Evolutionary conservation across 2,329 filamentous ascomycete genomes (phyloP).

Genomic region (Lasiodiplodia theobromae): DNA sequence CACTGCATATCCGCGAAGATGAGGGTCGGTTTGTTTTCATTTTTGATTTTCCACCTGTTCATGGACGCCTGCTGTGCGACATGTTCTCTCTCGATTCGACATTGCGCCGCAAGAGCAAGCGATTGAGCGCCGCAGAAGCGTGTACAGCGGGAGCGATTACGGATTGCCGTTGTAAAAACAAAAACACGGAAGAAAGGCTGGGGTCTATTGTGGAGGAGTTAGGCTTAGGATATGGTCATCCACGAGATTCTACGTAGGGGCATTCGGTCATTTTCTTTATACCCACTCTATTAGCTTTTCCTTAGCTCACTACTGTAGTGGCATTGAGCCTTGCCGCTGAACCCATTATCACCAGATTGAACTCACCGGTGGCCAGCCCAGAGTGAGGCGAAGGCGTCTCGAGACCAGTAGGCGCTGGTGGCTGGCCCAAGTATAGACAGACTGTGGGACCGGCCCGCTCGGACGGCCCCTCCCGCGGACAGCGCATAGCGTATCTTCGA

Average conservation of each 20-base stretch:
- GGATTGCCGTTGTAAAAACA: background rate
- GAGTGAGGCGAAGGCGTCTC: background rate
- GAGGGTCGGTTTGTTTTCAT: background rate
- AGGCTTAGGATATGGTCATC: background rate
- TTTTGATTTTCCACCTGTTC: background rate
- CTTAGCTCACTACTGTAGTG: background rate
- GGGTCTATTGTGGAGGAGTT: background rate
- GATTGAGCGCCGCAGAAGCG: background rate
- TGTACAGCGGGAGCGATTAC: background rate
- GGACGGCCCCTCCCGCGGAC: slow-evolving; percentile 2
- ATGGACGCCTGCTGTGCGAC: background rate
- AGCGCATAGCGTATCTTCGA: background rate
- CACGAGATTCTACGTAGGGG: background rate
- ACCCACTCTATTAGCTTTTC: slow-evolving; percentile 5
- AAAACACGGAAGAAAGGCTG: background rate
- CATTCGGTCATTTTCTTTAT: slow-evolving; percentile 27
- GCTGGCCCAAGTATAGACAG: background rate
- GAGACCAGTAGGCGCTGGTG: background rate
- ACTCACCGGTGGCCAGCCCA: background rate
- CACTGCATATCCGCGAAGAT: background rate
- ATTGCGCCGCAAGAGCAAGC: background rate
- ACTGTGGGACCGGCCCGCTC: slow-evolving; percentile 25
- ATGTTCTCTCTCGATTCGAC: background rate
- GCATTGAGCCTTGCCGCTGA: background rate
- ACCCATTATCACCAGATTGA: slow-evolving; percentile 4